These are phyloP conservation scores for Pelargonium myrrhifolium DNA, from an alignment of 441 rosid species.

Conservation along the genomic window DNA sequence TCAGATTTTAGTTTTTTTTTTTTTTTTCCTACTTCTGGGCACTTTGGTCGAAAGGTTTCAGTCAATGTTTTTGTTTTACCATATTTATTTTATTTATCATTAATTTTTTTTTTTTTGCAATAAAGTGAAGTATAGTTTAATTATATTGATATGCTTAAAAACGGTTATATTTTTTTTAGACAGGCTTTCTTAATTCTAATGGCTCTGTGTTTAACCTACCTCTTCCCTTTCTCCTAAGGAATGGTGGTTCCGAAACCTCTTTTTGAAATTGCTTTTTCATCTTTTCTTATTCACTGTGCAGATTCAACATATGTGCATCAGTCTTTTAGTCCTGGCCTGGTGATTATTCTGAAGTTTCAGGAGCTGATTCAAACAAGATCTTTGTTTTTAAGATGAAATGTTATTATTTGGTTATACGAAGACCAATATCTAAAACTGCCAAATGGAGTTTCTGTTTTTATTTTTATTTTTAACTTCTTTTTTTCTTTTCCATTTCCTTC, in stretches of 20 bases:
- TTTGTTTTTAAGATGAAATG: not conserved
- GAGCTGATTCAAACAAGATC: slow-evolving; percentile 4
- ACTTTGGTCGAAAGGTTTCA: not conserved
- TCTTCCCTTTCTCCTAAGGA: not conserved
- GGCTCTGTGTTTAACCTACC: not conserved
- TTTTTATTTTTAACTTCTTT: not conserved
- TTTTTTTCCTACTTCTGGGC: not conserved
- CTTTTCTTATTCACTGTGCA: slow-evolving; percentile 1
- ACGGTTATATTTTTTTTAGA: not conserved
- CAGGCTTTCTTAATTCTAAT: not conserved
- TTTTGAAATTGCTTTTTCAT: not conserved
- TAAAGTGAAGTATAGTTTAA: not conserved
- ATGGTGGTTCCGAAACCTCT: not conserved
- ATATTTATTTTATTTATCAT: not conserved
- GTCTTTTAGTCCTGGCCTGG: not conserved
- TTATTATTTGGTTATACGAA: slow-evolving; percentile 1
- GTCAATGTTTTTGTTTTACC: not conserved
- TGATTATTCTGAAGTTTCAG: slow-evolving; percentile 4
- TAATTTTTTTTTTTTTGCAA: not conserved
- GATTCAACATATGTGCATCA: slow-evolving; percentile 2
- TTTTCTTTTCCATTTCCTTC: not conserved
- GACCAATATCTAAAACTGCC: not conserved
- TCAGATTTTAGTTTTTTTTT: not conserved
- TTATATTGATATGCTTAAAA: not conserved
- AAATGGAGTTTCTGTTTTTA: slow-evolving; percentile 1